Percentiles rank a stretch among this genome's conserved stretches.
Evolutionary conservation across 2,329 filamentous ascomycete species (phyloP).

Genomic region (Purpureocillium takamizusanense): DNA sequence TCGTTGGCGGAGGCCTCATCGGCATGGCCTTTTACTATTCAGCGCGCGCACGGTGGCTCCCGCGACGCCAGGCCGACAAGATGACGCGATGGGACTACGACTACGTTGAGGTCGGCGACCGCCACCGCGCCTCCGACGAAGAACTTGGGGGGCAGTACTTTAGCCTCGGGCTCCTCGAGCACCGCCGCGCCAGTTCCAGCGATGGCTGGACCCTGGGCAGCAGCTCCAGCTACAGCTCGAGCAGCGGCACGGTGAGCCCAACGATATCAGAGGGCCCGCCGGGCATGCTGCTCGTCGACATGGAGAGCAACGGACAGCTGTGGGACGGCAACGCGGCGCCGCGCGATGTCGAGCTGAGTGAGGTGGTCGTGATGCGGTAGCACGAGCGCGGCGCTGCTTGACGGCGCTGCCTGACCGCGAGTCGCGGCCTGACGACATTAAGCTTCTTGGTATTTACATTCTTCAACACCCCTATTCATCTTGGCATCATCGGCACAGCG

Average conservation of each 20-base stretch:
- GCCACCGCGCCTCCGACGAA: constrained; percentile 31
- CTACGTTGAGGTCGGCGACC: constrained; percentile 76
- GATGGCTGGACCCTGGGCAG: constrained; percentile 89
- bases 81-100: constrained; percentile 91
- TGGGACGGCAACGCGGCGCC: constrained; percentile 28
- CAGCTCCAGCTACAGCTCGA: constrained; percentile 54
- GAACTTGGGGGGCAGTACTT: constrained; percentile 37
- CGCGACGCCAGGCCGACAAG: constrained; percentile 76
- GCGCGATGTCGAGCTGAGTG: constrained; percentile 34
- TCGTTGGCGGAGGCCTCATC: constrained; percentile 76
- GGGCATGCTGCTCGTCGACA: constrained; percentile 23
- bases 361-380: constrained; percentile 34
- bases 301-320: constrained; percentile 24
- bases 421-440: not conserved
- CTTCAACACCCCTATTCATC: constrained; percentile 17
- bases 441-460: no score
- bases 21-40: constrained; percentile 76
- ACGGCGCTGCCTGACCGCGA: no score
- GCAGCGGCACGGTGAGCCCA: constrained; percentile 40
- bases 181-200: constrained; percentile 45
- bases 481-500: constrained; percentile 32
- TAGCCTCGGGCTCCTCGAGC: constrained; percentile 35
- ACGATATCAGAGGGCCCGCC: constrained; percentile 35
- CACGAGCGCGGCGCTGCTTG: not conserved
- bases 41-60: constrained; percentile 70